Evolutionary conservation across 75 land plant genomes (phyloP), one percentile per base, ranked within the genome.

Genomic region (Ceratopteris richardii): DNA sequence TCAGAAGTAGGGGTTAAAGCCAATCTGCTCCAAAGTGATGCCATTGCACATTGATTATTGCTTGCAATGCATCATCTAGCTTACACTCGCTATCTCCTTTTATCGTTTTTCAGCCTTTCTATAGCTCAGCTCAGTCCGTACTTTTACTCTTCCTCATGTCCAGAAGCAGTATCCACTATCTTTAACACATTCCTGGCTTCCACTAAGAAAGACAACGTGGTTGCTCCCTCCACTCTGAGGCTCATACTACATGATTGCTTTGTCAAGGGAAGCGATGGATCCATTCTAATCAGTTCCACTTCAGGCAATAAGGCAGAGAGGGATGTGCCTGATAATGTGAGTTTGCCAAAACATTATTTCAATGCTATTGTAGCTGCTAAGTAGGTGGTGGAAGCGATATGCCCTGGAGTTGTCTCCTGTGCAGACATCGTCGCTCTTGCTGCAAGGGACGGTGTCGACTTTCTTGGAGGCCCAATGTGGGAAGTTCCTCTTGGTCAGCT

Each of bases 241-340:
- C 77, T 84, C 54, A 66, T 84, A 60, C 77, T 80, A 74, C 80
- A 80, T 50, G 87, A 84, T 44, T 84, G 87, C 75, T 84, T 84
- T 53, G 87, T 84, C 33, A 72, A 79, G 33, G 85, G 79, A 61
- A 16, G 53, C 54, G 67, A 65, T 65, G 67, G 67, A 2, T 65
- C 67, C 14, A 41, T 66, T 14, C 62, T 66, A 0, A 12, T 66
- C 11, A 29, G 36, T 3, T 66, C 76, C 17, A 66, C 75, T 0
- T 17, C 59, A 0, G 25, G 16, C 12, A 66, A 66, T 27, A 19
- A 14, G 20, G 67, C 68, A 16, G 72, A 74, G 77, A 68, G 67
- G 20, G 69, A 71, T 2, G 53, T 56, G 3, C 36, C 39, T 2
- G 69, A 50, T 19, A 80, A 72, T 62, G 17, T 29, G 20, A 57